These are phyloP conservation scores for Suillus occidentalis DNA, from an alignment of 768 basidiomycete genomes.

Conservation along the genomic window DNA sequence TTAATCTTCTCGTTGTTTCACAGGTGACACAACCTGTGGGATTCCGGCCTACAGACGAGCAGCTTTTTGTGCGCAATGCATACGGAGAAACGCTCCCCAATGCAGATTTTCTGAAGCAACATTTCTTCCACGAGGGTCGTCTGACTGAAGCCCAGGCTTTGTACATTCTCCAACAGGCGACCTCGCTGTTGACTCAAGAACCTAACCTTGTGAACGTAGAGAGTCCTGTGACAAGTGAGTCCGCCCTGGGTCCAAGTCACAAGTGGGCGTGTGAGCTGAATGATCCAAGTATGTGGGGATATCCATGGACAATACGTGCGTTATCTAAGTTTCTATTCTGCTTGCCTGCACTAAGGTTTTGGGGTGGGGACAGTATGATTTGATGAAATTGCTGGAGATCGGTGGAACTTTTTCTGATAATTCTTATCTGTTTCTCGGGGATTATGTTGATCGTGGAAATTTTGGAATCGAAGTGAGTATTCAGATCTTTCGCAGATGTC, in stretches of 20 bases:
- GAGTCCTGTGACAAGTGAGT: conserved; percentile 88
- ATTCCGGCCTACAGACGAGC: conserved; percentile 65
- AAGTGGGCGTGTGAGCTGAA: conserved; percentile 12
- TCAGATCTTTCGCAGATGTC: not conserved
- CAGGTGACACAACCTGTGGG: conserved; percentile 73
- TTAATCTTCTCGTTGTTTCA: conserved; percentile 24
- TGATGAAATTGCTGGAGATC: conserved; percentile 97
- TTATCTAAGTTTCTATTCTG: conserved; percentile 13
- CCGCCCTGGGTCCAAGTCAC: not conserved
- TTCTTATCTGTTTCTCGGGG: conserved; percentile 90
- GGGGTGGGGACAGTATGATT: conserved; percentile 68
- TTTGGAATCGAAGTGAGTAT: conserved; percentile 73
- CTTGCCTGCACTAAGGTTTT: conserved; percentile 1
- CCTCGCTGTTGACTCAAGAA: conserved; percentile 67
- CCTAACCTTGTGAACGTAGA: conserved; percentile 84
- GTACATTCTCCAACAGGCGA: conserved; percentile 71
- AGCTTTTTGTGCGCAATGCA: conserved; percentile 61
- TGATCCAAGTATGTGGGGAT: conserved; percentile 82
- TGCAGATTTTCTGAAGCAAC: conserved; percentile 77
- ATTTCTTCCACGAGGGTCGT: conserved; percentile 86
- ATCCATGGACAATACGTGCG: conserved; percentile 96
- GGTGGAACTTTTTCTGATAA: conserved; percentile 85
- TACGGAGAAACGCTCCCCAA: conserved; percentile 65
- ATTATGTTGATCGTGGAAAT: conserved; percentile 96
- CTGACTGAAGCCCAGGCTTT: conserved; percentile 84